phyloP scores from a whole-genome alignment of 1,139 yeast species.

The Sugiyamaella sp. region DNA sequence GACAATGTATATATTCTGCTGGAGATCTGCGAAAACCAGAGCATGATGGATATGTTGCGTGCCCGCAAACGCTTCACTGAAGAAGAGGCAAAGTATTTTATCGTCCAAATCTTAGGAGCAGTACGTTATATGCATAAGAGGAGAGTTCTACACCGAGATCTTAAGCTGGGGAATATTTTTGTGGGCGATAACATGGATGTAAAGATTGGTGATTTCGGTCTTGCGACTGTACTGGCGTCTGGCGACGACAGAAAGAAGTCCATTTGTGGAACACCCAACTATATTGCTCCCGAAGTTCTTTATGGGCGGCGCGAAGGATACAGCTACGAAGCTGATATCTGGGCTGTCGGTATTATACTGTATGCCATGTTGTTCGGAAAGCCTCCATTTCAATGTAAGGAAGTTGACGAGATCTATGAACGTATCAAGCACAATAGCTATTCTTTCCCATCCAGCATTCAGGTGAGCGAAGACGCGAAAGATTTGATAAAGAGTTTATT shows the following conservation, averaged over 20 bases:
- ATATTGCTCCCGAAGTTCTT: conserved; percentile 95
- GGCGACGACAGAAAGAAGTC: conserved; percentile 80
- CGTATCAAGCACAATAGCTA: conserved; percentile 84
- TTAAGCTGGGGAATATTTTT: conserved; percentile 91
- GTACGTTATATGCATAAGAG: conserved; percentile 88
- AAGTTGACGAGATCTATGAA: conserved; percentile 89
- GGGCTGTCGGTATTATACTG: conserved; percentile 97
- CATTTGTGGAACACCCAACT: conserved; percentile 97
- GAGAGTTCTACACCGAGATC: conserved; percentile 93
- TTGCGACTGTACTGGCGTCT: conserved; percentile 82
- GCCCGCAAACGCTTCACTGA: conserved; percentile 81
- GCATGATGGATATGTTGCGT: conserved; percentile 88
- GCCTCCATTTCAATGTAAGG: conserved; percentile 97
- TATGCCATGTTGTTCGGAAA: conserved; percentile 88
- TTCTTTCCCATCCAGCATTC: conserved; percentile 73
- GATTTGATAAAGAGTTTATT: conserved; percentile 71
- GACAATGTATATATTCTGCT: conserved; percentile 87
- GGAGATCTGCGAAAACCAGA: conserved; percentile 80
- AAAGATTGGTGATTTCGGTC: conserved; percentile 95
- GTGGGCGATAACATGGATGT: conserved; percentile 90
- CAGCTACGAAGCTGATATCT: conserved; percentile 73
- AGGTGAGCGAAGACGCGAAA: conserved; percentile 72
- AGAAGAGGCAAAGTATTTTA: conserved; percentile 87
- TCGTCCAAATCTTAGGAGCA: conserved; percentile 94
- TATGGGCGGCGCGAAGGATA: conserved; percentile 89